phyloP scores from a whole-genome alignment of 228 moss, liverwort and hornwort genomes.

The Sphagnum fallax region DNA sequence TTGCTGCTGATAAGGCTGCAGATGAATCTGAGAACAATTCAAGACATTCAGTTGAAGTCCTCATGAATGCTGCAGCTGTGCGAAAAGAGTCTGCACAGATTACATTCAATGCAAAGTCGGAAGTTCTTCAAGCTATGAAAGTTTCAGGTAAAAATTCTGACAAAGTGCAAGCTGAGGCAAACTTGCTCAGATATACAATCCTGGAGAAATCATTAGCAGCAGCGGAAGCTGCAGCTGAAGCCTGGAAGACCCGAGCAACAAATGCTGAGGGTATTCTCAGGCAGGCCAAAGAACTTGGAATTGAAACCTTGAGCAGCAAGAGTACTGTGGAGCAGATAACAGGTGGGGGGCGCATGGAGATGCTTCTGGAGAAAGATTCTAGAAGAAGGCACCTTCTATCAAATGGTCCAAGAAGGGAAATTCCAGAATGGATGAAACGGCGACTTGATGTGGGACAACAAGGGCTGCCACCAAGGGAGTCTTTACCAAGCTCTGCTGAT shows the following conservation, averaged over 20 bases:
- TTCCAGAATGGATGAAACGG: constrained; percentile 80
- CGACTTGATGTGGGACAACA: constrained; percentile 63
- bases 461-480: constrained; percentile 60
- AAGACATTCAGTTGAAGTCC: too few relatives aligned
- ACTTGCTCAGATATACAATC: constrained; percentile 41
- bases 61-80: too few relatives aligned
- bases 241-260: constrained; percentile 68
- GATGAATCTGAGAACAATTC: too few relatives aligned
- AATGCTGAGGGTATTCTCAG: constrained; percentile 43
- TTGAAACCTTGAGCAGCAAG: constrained; percentile 17
- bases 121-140: too few relatives aligned
- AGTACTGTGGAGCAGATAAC: constrained; percentile 22
- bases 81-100: too few relatives aligned
- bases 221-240: constrained; percentile 50
- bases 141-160: too few relatives aligned
- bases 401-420: constrained; percentile 76
- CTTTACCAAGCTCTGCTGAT: constrained; percentile 20
- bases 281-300: constrained; percentile 36
- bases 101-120: too few relatives aligned
- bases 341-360: constrained; percentile 53
- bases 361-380: constrained; percentile 56
- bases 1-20: too few relatives aligned
- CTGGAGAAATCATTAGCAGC: constrained; percentile 62
- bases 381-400: constrained; percentile 73
- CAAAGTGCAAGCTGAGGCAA: constrained; percentile 14